Conservation (phyloP, 2,329 filamentous ascomycete species). For the Aspergillus chevalieri region DNA sequence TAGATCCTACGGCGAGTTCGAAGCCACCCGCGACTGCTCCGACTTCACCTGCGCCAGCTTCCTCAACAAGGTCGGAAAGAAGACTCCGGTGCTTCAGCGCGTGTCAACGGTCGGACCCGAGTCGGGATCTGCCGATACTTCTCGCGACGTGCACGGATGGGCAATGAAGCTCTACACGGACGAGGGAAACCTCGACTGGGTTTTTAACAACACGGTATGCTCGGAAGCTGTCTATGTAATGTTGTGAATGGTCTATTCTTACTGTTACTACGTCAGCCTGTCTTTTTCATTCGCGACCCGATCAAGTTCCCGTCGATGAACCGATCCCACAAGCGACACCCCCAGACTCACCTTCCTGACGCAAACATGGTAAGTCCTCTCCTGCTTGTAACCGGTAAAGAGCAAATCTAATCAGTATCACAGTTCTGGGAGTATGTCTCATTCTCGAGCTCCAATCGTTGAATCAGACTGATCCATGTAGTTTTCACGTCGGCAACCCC, state of each 20-base stretch:
- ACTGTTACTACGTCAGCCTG: conserved; percentile 36
- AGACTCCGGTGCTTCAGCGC: conserved; percentile 45
- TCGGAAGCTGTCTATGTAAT: no score
- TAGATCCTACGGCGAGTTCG: conserved; percentile 53
- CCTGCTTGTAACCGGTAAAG: conserved; percentile 2
- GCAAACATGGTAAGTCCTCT: conserved; percentile 18
- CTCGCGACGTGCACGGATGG: conserved; percentile 45
- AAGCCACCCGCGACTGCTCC: conserved; percentile 54
- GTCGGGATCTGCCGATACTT: conserved; percentile 43
- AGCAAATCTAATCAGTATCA: neutral
- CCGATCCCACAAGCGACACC: conserved; percentile 62
- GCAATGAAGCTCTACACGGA: conserved; percentile 47
- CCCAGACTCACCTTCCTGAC: conserved; percentile 18
- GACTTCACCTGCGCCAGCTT: conserved; percentile 53
- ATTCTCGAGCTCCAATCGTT: neutral
- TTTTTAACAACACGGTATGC: conserved; percentile 27
- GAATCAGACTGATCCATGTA: conserved; percentile 3
- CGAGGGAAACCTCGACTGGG: conserved; percentile 48
- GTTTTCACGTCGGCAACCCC: conserved; percentile 51
- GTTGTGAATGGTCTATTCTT: no score
- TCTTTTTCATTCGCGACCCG: conserved; percentile 64
- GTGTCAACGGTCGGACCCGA: conserved; percentile 45
- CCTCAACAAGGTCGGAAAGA: conserved; percentile 49
- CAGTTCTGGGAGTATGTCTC: conserved; percentile 25
- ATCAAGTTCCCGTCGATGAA: conserved; percentile 66